Percentiles rank a stretch among this genome's conserved stretches.
Conservation (phyloP, 1,139 yeast species). For the Kluyveromyces sp. region DNA sequence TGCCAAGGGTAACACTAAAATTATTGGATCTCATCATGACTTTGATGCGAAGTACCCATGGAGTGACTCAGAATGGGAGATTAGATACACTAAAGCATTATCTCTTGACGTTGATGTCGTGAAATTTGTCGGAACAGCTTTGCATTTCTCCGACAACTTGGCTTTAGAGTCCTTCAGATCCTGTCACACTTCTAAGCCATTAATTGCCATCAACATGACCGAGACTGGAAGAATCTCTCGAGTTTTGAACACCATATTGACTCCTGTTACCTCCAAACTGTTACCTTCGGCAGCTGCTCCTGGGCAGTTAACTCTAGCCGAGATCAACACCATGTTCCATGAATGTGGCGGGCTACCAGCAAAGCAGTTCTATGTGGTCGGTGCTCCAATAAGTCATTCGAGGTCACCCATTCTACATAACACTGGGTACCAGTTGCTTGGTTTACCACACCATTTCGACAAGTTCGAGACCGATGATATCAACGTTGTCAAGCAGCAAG, state of each 20-base stretch:
- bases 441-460: conserved; percentile 69
- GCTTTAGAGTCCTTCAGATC: conserved; percentile 61
- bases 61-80: conserved; percentile 67
- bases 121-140: conserved; percentile 79
- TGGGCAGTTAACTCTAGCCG: conserved; percentile 59
- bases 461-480: conserved; percentile 65
- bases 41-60: conserved; percentile 56
- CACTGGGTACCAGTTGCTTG: conserved; percentile 62
- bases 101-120: conserved; percentile 64
- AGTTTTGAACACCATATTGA: conserved; percentile 63
- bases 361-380: conserved; percentile 69
- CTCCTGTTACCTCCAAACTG: conserved; percentile 73
- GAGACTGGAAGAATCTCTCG: conserved; percentile 70
- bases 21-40: conserved; percentile 82
- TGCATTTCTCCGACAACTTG: conserved; percentile 57
- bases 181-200: conserved; percentile 47
- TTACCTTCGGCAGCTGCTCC: conserved; percentile 68
- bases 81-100: conserved; percentile 60
- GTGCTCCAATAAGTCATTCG: conserved; percentile 78
- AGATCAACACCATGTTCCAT: conserved; percentile 54
- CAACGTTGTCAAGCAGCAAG: conserved; percentile 40
- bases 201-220: conserved; percentile 82
- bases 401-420: conserved; percentile 83
- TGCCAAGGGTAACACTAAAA: conserved; percentile 53
- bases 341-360: conserved; percentile 54